phyloP scores from a whole-genome alignment of 2,329 filamentous ascomycete genomes.

The Fusarium buxicola region DNA sequence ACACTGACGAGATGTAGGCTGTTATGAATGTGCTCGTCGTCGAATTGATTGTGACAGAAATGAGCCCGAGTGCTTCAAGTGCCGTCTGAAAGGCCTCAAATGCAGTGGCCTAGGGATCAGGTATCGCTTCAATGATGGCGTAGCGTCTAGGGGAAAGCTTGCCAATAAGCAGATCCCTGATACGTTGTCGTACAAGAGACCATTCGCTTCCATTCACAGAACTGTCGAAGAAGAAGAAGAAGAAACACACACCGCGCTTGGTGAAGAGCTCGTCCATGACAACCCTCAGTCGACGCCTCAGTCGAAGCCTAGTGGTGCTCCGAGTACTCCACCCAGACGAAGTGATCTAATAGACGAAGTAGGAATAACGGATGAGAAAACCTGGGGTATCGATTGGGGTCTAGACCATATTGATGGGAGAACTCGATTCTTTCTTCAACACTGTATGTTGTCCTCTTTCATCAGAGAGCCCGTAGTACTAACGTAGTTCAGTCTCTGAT shows the following conservation, averaged over 20 bases:
- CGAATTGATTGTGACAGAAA: slow-evolving; percentile 19
- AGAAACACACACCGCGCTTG: not conserved
- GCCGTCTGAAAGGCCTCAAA: slow-evolving; percentile 1
- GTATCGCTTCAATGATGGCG: slow-evolving; percentile 24
- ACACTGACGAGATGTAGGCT: slow-evolving; percentile 1
- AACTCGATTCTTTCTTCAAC: slow-evolving; percentile 18
- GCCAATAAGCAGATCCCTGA: slow-evolving; percentile 14
- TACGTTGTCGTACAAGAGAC: slow-evolving; percentile 13
- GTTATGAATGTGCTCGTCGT: slow-evolving; percentile 20
- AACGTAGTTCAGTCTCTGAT: slow-evolving; percentile 5
- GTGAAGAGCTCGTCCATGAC: not conserved
- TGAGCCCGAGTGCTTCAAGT: slow-evolving; percentile 15
- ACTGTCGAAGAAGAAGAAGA: not conserved
- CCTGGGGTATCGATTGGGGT: not conserved
- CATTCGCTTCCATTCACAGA: not conserved
- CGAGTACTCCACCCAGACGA: not conserved
- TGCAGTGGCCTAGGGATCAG: slow-evolving; percentile 8
- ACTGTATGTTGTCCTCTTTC: not conserved
- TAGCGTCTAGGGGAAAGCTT: slow-evolving; percentile 18
- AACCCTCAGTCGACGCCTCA: not conserved
- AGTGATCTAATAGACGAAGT: too few species aligned
- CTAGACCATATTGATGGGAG: slow-evolving; percentile 17
- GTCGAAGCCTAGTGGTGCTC: not conserved
- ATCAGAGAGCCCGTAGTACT: not conserved
- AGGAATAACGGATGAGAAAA: not conserved